phyloP scores from a whole-genome alignment of 2,329 filamentous ascomycete genomes.

The Zymoseptoria passerinii region DNA sequence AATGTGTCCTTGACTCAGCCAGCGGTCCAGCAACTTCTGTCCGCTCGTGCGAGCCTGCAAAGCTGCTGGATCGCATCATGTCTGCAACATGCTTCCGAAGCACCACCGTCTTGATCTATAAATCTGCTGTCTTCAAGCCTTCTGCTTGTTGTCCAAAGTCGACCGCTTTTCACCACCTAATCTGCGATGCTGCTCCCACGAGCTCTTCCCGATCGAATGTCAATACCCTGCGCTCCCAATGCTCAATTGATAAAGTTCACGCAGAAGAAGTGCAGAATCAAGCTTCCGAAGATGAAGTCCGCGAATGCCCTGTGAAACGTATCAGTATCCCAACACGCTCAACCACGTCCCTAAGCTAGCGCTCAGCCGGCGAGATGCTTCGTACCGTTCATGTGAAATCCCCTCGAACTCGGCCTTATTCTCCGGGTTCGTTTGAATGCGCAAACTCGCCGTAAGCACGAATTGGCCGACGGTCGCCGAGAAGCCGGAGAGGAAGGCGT shows the following conservation, averaged over 20 bases:
- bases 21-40: neutral
- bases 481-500: constrained; percentile 95
- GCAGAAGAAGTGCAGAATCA: constrained; percentile 97
- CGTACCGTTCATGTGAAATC: constrained; percentile 72
- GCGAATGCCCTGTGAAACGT: constrained; percentile 67
- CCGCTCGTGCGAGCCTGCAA: neutral
- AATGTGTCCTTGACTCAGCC: neutral
- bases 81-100: too few species aligned
- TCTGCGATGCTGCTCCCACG: too few species aligned
- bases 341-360: neutral
- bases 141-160: neutral
- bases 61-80: too few species aligned
- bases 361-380: neutral
- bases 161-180: neutral
- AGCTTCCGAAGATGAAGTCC: constrained; percentile 87
- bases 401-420: constrained; percentile 70
- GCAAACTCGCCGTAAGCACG: constrained; percentile 80
- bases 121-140: neutral
- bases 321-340: neutral
- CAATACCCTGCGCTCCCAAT: neutral
- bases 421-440: constrained; percentile 82
- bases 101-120: neutral
- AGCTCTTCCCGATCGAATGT: neutral
- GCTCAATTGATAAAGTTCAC: constrained; percentile 96
- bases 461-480: constrained; percentile 93